A percentile compares a stretch with the other conserved stretches of the same genome.
phyloP scores from a whole-genome alignment of 768 basidiomycete genomes.

The Hygrophorus pudorinus region DNA sequence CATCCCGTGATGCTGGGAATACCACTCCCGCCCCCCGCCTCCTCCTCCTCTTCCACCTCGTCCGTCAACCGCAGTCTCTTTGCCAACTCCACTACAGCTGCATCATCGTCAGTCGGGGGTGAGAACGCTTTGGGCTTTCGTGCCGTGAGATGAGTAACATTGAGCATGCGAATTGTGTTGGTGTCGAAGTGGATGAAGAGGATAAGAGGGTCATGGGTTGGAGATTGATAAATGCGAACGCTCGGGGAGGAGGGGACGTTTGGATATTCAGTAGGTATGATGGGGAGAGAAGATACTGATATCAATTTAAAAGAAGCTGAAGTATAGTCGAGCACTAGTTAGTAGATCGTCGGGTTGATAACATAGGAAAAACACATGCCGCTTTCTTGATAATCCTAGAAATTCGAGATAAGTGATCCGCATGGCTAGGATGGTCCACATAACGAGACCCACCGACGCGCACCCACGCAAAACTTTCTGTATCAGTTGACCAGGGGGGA shows the following conservation, averaged over 20 bases:
- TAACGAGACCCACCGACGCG: slow-evolving; percentile 38
- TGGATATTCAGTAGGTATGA: slow-evolving; percentile 5
- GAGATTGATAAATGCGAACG: slow-evolving; percentile 34
- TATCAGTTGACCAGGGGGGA: slow-evolving; percentile 31
- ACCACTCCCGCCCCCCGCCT: neutral
- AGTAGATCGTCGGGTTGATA: neutral
- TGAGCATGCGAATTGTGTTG: slow-evolving; percentile 32
- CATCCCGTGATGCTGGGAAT: slow-evolving; percentile 12
- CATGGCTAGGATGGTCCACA: neutral
- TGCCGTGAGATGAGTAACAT: slow-evolving; percentile 35
- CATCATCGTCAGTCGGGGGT: slow-evolving; percentile 12
- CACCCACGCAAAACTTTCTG: slow-evolving; percentile 42
- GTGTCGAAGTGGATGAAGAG: slow-evolving; percentile 30
- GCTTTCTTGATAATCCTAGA: slow-evolving; percentile 69
- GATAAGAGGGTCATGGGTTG: slow-evolving; percentile 43
- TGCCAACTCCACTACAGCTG: slow-evolving; percentile 13
- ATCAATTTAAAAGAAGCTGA: slow-evolving; percentile 61
- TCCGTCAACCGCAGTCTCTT: slow-evolving; percentile 19
- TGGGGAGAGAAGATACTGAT: slow-evolving; percentile 36
- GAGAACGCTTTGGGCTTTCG: slow-evolving; percentile 34
- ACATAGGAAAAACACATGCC: slow-evolving; percentile 29
- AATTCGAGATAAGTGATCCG: neutral
- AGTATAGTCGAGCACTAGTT: neutral
- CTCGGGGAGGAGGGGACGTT: slow-evolving; percentile 15
- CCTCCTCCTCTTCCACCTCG: slow-evolving; percentile 6